Conservation (phyloP, 208 protist species). For the Crithidia mellificae region DNA sequence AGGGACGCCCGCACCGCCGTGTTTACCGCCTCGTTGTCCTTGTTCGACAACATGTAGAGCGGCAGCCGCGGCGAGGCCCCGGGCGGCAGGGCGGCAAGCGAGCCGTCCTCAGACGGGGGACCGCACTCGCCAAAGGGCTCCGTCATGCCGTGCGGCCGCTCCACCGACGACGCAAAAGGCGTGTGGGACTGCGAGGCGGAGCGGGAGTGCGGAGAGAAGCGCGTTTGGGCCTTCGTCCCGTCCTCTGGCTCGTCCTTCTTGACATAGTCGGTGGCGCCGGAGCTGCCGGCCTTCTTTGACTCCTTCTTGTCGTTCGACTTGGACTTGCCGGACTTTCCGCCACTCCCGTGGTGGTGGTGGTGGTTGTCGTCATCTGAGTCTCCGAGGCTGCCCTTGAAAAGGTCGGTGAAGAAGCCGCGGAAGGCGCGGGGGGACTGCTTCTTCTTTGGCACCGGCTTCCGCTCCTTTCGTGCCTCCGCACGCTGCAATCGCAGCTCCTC, state of each 20-base stretch:
- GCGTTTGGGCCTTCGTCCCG: not conserved
- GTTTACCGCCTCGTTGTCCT: slow-evolving; percentile 14
- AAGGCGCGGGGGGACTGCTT: slow-evolving; percentile 17
- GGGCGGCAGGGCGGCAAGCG: slow-evolving; percentile 6
- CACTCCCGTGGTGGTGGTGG: too few species aligned
- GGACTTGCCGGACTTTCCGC: slow-evolving; percentile 10
- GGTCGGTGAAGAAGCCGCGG: slow-evolving; percentile 4
- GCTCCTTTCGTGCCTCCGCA: not conserved
- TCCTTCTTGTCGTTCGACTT: slow-evolving; percentile 6
- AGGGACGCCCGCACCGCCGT: slow-evolving; percentile 26
- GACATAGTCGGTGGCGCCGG: not conserved
- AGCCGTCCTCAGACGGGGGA: not conserved
- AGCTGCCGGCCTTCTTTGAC: too few species aligned
- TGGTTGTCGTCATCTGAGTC: slow-evolving; percentile 4
- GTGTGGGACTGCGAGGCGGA: not conserved
- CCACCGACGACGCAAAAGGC: not conserved
- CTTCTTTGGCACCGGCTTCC: not conserved
- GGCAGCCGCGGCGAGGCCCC: slow-evolving; percentile 28
- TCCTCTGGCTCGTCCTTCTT: slow-evolving; percentile 3
- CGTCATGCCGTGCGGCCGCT: not conserved
- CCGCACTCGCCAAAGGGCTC: not conserved
- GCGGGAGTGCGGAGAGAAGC: slow-evolving; percentile 2
- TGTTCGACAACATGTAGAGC: slow-evolving; percentile 39
- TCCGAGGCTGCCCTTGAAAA: slow-evolving; percentile 4
- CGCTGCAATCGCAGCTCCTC: not conserved